Base-by-base conservation (phyloP, 805 yeast species). In the Monosporozyma solicola region DNA sequence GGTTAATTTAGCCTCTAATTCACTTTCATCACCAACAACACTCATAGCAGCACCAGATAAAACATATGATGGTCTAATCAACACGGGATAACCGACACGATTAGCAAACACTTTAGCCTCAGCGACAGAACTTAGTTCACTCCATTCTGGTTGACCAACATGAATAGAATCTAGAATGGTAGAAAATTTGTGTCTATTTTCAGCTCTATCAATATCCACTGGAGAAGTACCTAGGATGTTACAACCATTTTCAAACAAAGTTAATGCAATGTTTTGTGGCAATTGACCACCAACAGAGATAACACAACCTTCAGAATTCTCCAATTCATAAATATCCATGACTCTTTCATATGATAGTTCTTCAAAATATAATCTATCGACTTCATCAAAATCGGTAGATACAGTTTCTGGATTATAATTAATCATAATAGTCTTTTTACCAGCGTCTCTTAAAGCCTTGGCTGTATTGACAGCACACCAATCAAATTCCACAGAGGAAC, bases 401-500 rank as follows among this genome's bases (percentile, higher is more conserved):
- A 92, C 99, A 27, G 99, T 92, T 75, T 92, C 99, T 56, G 99
- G 99, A 76, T 92, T 92, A 74, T 92, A 92, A 78, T 92, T 92
- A 67, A 92, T 80, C 99, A 92, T 92, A 60, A 92, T 83, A 33
- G 99, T 92, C 73, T 84, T 87, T 70, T 83, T 84, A 58, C 96
- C 96, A 53, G 82, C 77, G 51, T 82, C 85, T 71, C 99, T 83
- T 63, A 92, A 82, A 46, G 97, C 90, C 69, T 97, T 84, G 53
- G 96, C 97, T 54, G 99, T 87, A 58, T 94, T 82, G 58, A 92
- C 99, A 53, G 98, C 99, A 79, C 99, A 92, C 99, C 99, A 92
- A 72, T 92, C 99, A 65, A 92, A 92, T 75, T 94, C 99, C 52
- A 92, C 99, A 33, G 97, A 90, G 1, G 97, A 91, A 55, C 99